Base-by-base conservation (phyloP, 2,329 filamentous ascomycete species). In the Plenodomus lindquistii region DNA sequence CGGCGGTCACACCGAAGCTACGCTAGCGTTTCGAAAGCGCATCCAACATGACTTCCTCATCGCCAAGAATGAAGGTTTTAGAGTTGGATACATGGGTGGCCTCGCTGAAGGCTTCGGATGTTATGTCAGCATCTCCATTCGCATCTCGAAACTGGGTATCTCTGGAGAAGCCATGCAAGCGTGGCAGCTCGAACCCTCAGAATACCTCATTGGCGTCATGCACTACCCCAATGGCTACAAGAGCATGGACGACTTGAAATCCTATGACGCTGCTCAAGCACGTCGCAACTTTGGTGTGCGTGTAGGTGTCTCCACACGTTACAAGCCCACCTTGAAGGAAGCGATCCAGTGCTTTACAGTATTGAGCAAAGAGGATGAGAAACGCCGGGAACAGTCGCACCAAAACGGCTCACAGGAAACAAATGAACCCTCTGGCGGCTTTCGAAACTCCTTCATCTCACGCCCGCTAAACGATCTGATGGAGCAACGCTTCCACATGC, bases 151-250 rank as follows among this genome's bases (percentile, higher is more conserved):
- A 59, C 80, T 96, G 1, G 85, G 82, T 0, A 82, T 96, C 11
- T 87, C 89, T 0, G 80, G 86, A 31, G 88, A 92, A 62, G 85
- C 85, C 0, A 81, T 90, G 70, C 80, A 87, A 62, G 88, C 91
- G 1, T 96, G 91, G 91, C 81, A 86, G 50, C 69, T 96, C 10
- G 72, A 81, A 13, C 72, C 78, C 0, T 71, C 77, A 0, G 86
- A 91, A 27, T 92, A 93, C 62, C 70, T 96, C 34, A 81, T 93
- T 4, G 76, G 95, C 4, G 75, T 96, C 18, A 80, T 94, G 37
- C 81, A 81, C 29, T 88, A 88, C 55, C 73, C 78, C 0, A 69
- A 71, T n/a, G 78, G 76, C 0, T 96, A 95, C 69, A 78, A 77
- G 24, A 74, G 75, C 2, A 74, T 88, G 40, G 79, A 86, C 15